Conservation (phyloP, 2,329 filamentous ascomycete genomes). For the Pseudopithomyces chartarum region DNA sequence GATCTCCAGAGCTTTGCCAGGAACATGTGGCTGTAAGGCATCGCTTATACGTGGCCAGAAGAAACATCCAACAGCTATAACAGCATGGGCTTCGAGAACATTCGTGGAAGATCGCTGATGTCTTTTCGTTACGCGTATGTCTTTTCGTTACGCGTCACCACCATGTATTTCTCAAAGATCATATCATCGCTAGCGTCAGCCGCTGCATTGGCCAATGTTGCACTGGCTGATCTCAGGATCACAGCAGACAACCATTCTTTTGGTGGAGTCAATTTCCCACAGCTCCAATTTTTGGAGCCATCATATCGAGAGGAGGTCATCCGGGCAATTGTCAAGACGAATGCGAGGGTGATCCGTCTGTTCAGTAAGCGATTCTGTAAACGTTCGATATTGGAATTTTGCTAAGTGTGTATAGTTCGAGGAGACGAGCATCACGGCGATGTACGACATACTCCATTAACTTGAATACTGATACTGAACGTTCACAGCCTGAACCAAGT, state of each 20-base stretch:
- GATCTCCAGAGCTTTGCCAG: constrained; percentile 19
- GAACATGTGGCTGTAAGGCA: constrained; percentile 31
- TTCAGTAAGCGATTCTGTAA: constrained; percentile 29
- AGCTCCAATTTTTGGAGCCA: constrained; percentile 36
- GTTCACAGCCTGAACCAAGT: constrained; percentile 30
- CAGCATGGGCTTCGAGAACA: constrained; percentile 14
- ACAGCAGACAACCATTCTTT: constrained; percentile 39
- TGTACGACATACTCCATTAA: constrained; percentile 18
- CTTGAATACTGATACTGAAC: constrained; percentile 2
- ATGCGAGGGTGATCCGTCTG: constrained; percentile 38
- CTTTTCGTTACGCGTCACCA: constrained; percentile 13
- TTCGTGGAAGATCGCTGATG: constrained; percentile 14
- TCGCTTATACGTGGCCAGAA: constrained; percentile 42
- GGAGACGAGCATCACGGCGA: constrained; percentile 35
- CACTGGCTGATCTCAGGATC: constrained; percentile 30
- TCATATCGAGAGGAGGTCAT: constrained; percentile 36
- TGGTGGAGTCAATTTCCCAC: constrained; percentile 41
- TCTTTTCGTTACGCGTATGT: constrained; percentile 13
- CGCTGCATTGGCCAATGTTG: constrained; percentile 16
- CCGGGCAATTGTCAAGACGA: constrained; percentile 32
- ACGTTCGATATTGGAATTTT: background rate
- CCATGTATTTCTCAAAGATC: constrained; percentile 29
- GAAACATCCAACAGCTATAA: constrained; percentile 25
- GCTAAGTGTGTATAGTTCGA: constrained; percentile 28
- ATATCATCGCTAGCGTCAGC: constrained; percentile 24